phyloP scores from a whole-genome alignment of 352 stramenopile species.

The Pilasporangium apinafurcum region DNA sequence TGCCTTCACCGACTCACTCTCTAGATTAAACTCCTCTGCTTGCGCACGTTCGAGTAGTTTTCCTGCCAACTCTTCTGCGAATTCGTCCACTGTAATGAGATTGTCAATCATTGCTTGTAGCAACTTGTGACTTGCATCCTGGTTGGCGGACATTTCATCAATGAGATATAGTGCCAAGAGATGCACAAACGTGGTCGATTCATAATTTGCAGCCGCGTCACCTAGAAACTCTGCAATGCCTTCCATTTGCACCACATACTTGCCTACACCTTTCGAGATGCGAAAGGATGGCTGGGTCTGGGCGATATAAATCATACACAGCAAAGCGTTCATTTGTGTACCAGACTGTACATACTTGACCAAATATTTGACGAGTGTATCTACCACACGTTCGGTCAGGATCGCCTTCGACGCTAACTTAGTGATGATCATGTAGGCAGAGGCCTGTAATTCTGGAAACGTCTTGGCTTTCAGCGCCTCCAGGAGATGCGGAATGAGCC shows the following conservation, averaged over 20 bases:
- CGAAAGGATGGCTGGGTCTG: conserved; percentile 67
- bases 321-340: conserved; percentile 63
- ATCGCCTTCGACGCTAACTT: conserved; percentile 80
- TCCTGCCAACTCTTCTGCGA: conserved; percentile 41
- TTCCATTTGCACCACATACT: conserved; percentile 61
- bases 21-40: conserved; percentile 24
- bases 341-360: conserved; percentile 67
- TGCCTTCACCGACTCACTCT: conserved; percentile 32
- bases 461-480: conserved; percentile 52
- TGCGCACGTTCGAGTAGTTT: conserved; percentile 39
- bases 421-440: conserved; percentile 81
- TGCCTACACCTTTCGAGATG: conserved; percentile 44
- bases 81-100: conserved; percentile 35
- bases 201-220: conserved; percentile 64
- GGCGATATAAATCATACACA: conserved; percentile 71
- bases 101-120: conserved; percentile 32
- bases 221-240: conserved; percentile 57
- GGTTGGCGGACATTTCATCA: conserved; percentile 19
- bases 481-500: conserved; percentile 74
- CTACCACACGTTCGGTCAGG: conserved; percentile 63
- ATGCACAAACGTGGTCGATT: conserved; percentile 64
- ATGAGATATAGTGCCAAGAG: conserved; percentile 46
- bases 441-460: conserved; percentile 73
- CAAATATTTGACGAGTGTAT: conserved; percentile 65
- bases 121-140: conserved; percentile 33